Conservation (phyloP, 192 early-diverging fungal species). For the Paraglomus brasilianum region DNA sequence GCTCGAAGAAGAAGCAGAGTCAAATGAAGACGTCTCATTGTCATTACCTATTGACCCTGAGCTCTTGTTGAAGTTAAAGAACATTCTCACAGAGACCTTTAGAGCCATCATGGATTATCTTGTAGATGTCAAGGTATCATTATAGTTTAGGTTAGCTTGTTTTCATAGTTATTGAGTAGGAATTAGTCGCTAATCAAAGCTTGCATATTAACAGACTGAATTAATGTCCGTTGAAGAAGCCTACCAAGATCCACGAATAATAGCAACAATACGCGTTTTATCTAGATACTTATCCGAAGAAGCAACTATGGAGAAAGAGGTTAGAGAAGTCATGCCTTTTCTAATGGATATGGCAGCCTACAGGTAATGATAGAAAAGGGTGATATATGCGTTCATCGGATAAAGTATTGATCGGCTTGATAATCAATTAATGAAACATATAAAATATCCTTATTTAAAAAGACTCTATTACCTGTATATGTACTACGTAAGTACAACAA, state of each 20-base stretch:
- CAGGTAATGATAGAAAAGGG: background rate
- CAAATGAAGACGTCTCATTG: background rate
- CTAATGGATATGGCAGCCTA: slow-evolving; percentile 5
- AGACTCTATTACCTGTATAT: too few relatives aligned
- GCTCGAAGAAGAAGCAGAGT: slow-evolving; percentile 28
- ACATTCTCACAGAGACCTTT: slow-evolving; percentile 38
- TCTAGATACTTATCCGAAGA: slow-evolving; percentile 24
- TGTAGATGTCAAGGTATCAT: slow-evolving; percentile 17
- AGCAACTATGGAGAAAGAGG: slow-evolving; percentile 25
- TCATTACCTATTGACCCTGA: slow-evolving; percentile 33
- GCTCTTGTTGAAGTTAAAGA: slow-evolving; percentile 35
- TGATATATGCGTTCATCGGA: too few relatives aligned
- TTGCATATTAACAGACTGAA: background rate
- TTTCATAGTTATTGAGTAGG: too few relatives aligned
- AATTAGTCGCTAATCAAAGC: background rate
- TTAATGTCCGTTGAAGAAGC: background rate
- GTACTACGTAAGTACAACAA: too few relatives aligned
- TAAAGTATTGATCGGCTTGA: too few relatives aligned
- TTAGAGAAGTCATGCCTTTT: background rate
- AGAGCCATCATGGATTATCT: slow-evolving; percentile 39
- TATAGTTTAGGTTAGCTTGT: too few relatives aligned
- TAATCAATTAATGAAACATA: too few relatives aligned
- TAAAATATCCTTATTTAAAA: too few relatives aligned
- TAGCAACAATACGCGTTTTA: slow-evolving; percentile 26
- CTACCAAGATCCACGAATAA: background rate